These are phyloP conservation scores for Entomortierella chlamydospora DNA, from an alignment of 192 early-diverging fungal species.

Conservation along the genomic window DNA sequence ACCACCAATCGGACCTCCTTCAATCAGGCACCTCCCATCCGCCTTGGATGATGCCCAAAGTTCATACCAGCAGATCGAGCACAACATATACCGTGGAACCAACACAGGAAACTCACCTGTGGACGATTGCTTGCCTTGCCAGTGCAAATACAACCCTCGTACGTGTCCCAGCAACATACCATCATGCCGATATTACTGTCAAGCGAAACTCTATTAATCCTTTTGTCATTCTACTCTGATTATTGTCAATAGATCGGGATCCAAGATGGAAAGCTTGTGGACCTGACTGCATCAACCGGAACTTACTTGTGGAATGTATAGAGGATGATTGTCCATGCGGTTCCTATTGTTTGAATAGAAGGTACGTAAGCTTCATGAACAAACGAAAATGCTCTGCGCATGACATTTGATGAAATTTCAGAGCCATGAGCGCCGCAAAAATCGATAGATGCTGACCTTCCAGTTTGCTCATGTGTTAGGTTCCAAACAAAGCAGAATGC, in stretches of 20 bases:
- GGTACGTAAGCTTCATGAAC: slow-evolving; percentile 55
- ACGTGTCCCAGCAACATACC: slow-evolving; percentile 26
- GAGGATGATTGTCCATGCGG: slow-evolving; percentile 90
- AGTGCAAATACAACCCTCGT: slow-evolving; percentile 79
- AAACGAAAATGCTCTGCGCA: neutral
- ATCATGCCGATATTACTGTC: no score
- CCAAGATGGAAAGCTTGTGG: slow-evolving; percentile 84
- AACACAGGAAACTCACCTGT: slow-evolving; percentile 76
- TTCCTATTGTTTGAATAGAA: slow-evolving; percentile 87
- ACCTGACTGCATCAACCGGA: slow-evolving; percentile 93
- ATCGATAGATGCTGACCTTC: neutral
- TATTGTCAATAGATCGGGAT: slow-evolving; percentile 47
- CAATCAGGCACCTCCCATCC: slow-evolving; percentile 51
- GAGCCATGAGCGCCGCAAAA: neutral
- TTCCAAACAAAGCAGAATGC: slow-evolving; percentile 91
- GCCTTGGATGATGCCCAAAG: slow-evolving; percentile 65
- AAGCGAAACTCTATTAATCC: neutral
- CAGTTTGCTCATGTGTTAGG: slow-evolving; percentile 46
- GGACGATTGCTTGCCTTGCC: slow-evolving; percentile 82
- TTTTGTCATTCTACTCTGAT: neutral
- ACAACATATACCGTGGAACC: slow-evolving; percentile 77
- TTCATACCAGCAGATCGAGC: slow-evolving; percentile 72
- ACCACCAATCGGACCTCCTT: slow-evolving; percentile 46
- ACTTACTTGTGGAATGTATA: slow-evolving; percentile 92
- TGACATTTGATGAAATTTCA: neutral